Conservation (phyloP, 345 rosid genomes). For the Gynandropsis gynandra region DNA sequence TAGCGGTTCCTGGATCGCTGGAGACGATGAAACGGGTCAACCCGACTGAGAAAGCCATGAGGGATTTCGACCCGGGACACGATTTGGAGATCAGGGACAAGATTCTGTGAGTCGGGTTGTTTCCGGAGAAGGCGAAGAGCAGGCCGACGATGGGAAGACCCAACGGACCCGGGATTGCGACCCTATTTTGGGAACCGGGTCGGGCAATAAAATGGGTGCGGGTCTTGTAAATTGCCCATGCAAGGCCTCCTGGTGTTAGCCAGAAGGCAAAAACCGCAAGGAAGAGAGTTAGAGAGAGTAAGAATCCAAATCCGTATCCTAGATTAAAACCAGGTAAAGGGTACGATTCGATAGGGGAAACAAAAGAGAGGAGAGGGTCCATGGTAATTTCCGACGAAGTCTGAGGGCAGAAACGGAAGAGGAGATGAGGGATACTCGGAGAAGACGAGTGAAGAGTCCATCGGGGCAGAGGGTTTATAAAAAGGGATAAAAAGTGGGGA, state of each 20-base stretch:
- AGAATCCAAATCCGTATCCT: neutral
- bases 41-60: constrained; percentile 61
- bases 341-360: too few relatives aligned
- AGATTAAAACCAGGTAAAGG: too few relatives aligned
- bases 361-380: too few relatives aligned
- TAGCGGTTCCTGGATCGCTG: constrained; percentile 47
- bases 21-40: constrained; percentile 46
- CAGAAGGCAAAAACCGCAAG: constrained; percentile 18
- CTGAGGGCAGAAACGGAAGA: too few relatives aligned
- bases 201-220: neutral
- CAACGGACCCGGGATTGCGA: constrained; percentile 43
- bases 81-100: constrained; percentile 27
- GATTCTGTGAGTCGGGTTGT: constrained; percentile 35
- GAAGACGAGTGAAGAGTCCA: too few relatives aligned
- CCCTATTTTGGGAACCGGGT: neutral
- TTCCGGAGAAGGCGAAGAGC: constrained; percentile 26
- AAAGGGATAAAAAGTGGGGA: too few relatives aligned
- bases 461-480: too few relatives aligned
- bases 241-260: constrained; percentile 39
- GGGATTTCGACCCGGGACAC: constrained; percentile 4
- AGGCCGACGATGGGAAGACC: constrained; percentile 40
- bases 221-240: constrained; percentile 30
- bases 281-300: neutral
- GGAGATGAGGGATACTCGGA: too few relatives aligned
- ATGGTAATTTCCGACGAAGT: too few relatives aligned